Evolutionary conservation across 257 asterid genomes (phyloP), one percentile per base, ranked within the genome.

Genomic region (Gentiana macrophylla): DNA sequence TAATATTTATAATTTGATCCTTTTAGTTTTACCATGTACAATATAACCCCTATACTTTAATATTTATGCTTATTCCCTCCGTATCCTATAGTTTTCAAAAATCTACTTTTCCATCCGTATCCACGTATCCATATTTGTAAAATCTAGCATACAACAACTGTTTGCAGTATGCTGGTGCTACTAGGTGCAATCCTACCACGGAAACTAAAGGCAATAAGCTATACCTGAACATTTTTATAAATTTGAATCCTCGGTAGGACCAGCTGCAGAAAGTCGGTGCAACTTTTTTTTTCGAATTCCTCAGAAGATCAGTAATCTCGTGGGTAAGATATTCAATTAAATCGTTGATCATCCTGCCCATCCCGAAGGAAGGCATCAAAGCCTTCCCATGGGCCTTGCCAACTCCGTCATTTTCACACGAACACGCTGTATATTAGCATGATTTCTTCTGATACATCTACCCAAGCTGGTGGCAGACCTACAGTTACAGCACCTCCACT

Each of bases 281-380:
- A 91, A 62, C 66, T 56, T 75, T 66, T 75, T 66, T 85, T 91
- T 68, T 91, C 98, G 0, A 91, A 57, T 70, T 87, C 64, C 77
- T 84, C 57, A 91, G 65, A 33, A 84, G 90, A 76, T 73, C 80
- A 64, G 98, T 91, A 60, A 91, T 87, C 78, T 91, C 96, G 8
- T 83, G 94, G 36, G 98, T 91, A 63, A 87, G 95, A 62, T 84
- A 59, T 80, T 91, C 98, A 50, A 91, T 91, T 61, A 63, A 63
- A 84, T 36, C 68, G 93, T 59, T 91, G 98, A 77, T 91, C 98
- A 75, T 91, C 98, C 79, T 78, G 87, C 65, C 95, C 95, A 77
- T 91, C 98, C 98, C 98, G 69, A 91, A 91, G 59, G 96, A 84
- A 52, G 98, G 96, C 98, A 91, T 85, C 69, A 91, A 83, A 73